Base-by-base conservation (phyloP, 2,329 filamentous ascomycete species). In the Aspergillus transmontanensis region DNA sequence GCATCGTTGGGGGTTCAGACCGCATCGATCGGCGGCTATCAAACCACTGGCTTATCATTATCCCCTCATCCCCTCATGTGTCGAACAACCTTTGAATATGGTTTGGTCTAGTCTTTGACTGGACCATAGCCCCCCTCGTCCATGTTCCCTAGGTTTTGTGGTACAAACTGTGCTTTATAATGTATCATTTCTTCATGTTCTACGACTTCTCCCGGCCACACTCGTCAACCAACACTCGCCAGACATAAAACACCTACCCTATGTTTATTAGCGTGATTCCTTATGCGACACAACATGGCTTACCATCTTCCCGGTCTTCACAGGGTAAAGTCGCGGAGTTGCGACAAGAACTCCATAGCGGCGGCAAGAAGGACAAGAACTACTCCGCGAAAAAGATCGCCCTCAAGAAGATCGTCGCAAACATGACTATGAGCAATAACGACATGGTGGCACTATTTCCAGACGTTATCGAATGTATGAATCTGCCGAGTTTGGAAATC, bases 361-460 rank as follows among this genome's bases (percentile, higher is more conserved):
- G 93, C 76, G 90, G 92, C 70, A 97, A 96, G 85, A 99, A 98
- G 84, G 95, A 99, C 83, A 98, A 97, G 86, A 97, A 96, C 81
- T 90, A 93, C 81, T 87, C 90, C 51, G 88, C 89, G 69, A 99
- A 98, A 85, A 98, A 98, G 87, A 96, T 97, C 75, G 94, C 95
- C 12, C 86, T 99, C 67, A 99, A 99, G 86, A 97, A 97, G 86
- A 98, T 99, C 71, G 95, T 99, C 72, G 95, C 95, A 77, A 99
- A 99, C 78, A 99, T 99, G 95, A 99, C 95, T 68, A 99, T 99
- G 95, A 98, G 94, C 87, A 99, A 99, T 82, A 99, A 98, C 76
- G 95, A 99, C 79, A 99, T 99, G 95, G 91, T 98, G 60, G 93
- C 93, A 45, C 84, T 99, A 58, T 99, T 99, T 72, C 93, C 94